Evolutionary conservation across 1,284 basidiomycete genomes (phyloP), one percentile per base, ranked within the genome.

Genomic region (Cronartium quercuum): DNA sequence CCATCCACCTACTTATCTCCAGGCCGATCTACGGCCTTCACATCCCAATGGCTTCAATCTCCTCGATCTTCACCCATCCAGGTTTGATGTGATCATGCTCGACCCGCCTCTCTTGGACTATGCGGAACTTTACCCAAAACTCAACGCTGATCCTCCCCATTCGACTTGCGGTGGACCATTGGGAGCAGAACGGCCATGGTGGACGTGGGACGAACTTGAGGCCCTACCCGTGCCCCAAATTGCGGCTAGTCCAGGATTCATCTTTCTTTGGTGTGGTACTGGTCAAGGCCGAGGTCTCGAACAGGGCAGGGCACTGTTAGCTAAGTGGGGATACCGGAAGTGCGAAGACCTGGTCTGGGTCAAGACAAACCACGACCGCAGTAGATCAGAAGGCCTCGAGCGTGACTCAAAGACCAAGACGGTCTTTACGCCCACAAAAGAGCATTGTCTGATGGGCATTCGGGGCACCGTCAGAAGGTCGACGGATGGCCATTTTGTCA

Each of bases 391-490:
- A 63, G 6, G 37, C 41, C 37, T 62, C 40, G 34, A 58, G 38
- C 62, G 35, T 7, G 29, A 38, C 9, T n/a, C 63, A 34, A 34
- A 58, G 18, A 73, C 58, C 57, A 34, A 60, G 12, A 78, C 82
- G 6, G 82, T 96, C 37, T 85, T 96, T 64, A 91, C 90, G 7
- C 86, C 91, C 44, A 94, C 93, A 66, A 94, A 95, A 81, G 91
- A 97, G 80, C 95, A 98, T 81, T 98, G 94, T 83, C 84, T 98
- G 60, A 97, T 98, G 87, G 96, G 96, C n/a, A 98, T 99, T 78
- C 88, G 92, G 42, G 95, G 95, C 1, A 98, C 95, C 0, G 95
- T 99, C 2, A 88, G 94, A 18, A 86, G 95, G 35, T 94, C 91
- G 24, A 93, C 90, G 0, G 95, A 99, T 81, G 89, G 88, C 75